Evolutionary conservation across 2,329 filamentous ascomycete species (phyloP).

Genomic region (Blumeria graminis): DNA sequence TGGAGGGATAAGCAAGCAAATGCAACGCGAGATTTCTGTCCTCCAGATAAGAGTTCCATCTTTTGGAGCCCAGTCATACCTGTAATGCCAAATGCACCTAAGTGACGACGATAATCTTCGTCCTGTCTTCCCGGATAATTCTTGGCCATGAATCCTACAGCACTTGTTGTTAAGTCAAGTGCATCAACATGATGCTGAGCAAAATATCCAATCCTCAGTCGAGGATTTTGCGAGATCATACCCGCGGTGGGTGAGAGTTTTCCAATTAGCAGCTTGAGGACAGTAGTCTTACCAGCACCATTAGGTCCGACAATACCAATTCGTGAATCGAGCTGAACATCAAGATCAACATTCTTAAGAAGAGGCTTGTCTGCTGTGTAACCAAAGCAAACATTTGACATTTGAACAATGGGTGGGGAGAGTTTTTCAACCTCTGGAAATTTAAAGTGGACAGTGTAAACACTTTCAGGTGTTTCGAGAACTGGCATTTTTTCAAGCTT

Average conservation of each 20-base stretch:
- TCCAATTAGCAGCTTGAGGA: conserved; percentile 90
- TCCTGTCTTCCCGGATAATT: conserved; percentile 75
- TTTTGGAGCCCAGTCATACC: conserved; percentile 93
- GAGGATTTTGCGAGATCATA: conserved; percentile 67
- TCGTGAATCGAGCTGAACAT: conserved; percentile 91
- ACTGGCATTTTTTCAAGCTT: conserved; percentile 95
- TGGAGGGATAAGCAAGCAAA: conserved; percentile 88
- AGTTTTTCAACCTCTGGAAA: conserved; percentile 97
- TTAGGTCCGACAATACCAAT: conserved; percentile 99
- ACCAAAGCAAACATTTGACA: conserved; percentile 78
- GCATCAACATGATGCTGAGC: conserved; percentile 97
- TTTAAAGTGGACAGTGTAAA: conserved; percentile 90
- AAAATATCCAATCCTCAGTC: conserved; percentile 84
- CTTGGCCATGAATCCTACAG: conserved; percentile 91
- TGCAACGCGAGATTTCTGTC: conserved; percentile 93
- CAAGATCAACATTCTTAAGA: conserved; percentile 68
- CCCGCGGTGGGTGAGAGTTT: conserved; percentile 55
- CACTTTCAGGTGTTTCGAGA: conserved; percentile 68
- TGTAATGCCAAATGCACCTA: conserved; percentile 75
- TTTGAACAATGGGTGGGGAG: conserved; percentile 91
- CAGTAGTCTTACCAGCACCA: conserved; percentile 93
- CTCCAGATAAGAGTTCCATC: conserved; percentile 81
- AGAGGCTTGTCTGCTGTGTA: conserved; percentile 61
- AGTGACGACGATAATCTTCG: conserved; percentile 86
- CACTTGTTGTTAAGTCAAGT: conserved; percentile 66